Evolutionary conservation across 2,329 filamentous ascomycete species (phyloP).

Genomic region (Chaetomium sp.): DNA sequence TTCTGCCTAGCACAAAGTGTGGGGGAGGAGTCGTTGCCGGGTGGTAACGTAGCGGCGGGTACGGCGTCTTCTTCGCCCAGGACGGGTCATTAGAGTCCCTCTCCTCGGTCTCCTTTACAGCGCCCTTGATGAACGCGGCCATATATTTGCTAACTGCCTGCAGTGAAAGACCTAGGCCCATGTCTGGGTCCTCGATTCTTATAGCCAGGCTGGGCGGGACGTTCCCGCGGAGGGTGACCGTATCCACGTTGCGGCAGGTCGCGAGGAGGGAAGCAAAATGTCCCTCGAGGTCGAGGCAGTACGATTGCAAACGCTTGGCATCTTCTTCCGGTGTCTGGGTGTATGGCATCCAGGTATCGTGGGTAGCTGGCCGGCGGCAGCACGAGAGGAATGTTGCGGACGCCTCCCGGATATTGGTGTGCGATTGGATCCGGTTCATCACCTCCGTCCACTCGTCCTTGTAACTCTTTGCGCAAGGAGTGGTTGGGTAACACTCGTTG

Average conservation of each 20-base stretch:
- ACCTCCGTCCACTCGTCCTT: not conserved
- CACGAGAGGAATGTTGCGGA: not conserved
- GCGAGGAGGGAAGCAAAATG: not conserved
- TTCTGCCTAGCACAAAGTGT: not conserved
- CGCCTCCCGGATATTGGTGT: not conserved
- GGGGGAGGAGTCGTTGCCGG: not conserved
- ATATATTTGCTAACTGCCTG: not conserved
- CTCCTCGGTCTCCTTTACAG: not conserved
- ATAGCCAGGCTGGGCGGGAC: conserved; percentile 2
- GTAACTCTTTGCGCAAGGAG: not conserved
- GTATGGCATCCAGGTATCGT: not conserved
- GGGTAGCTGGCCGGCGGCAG: not conserved
- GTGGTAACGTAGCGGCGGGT: not conserved
- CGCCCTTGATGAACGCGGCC: not conserved
- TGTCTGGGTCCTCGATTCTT: not conserved
- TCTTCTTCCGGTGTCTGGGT: not conserved
- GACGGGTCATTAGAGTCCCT: not conserved
- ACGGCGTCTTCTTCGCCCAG: not conserved
- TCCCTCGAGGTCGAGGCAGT: not conserved
- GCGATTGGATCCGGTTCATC: not conserved
- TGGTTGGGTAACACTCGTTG: not conserved
- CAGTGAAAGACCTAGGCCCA: not conserved
- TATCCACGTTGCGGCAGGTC: not conserved
- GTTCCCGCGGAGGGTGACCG: not conserved
- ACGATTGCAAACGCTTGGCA: not conserved